A percentile compares a stretch with the other conserved stretches of the same genome.
Evolutionary conservation across 2,329 filamentous ascomycete genomes (phyloP).

Genomic region (Neospermospora avenae): DNA sequence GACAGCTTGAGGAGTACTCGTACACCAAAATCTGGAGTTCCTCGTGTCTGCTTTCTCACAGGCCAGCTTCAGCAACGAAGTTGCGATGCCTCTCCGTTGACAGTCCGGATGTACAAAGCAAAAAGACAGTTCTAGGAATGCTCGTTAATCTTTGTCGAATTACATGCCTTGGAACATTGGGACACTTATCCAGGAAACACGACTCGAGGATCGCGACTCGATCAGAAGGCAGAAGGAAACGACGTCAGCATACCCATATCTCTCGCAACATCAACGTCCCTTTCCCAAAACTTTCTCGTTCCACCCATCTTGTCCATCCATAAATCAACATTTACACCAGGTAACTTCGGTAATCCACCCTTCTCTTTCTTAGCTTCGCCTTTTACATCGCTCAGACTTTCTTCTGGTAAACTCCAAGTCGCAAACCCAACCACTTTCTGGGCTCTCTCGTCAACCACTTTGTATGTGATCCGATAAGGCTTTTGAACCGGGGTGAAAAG

Average conservation of each 20-base stretch:
- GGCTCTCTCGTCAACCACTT: conserved; percentile 12
- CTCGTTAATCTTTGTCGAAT: not conserved
- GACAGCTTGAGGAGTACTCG: conserved; percentile 23
- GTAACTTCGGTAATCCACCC: conserved; percentile 9
- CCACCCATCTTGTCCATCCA: conserved; percentile 23
- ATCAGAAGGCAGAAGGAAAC: not conserved
- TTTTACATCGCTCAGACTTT: not conserved
- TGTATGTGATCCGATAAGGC: conserved; percentile 13
- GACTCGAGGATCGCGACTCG: too few relatives aligned
- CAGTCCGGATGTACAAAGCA: conserved; percentile 23
- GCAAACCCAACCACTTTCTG: conserved; percentile 17
- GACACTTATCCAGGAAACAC: too few relatives aligned
- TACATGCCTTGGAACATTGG: too few relatives aligned
- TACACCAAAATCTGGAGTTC: conserved; percentile 17
- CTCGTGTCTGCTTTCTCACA: conserved; percentile 14
- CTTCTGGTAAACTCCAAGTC: conserved; percentile 20
- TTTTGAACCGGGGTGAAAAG: conserved; percentile 21
- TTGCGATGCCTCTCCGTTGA: conserved; percentile 21
- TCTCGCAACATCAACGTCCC: conserved; percentile 20
- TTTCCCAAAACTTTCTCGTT: conserved; percentile 13
- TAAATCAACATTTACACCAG: conserved; percentile 17
- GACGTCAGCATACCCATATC: conserved; percentile 19
- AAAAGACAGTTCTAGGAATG: conserved; percentile 17
- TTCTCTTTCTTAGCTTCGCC: not conserved
- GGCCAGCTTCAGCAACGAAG: conserved; percentile 18